phyloP scores from a whole-genome alignment of 441 rosid species.

The Bocquillonia castaneifolia region DNA sequence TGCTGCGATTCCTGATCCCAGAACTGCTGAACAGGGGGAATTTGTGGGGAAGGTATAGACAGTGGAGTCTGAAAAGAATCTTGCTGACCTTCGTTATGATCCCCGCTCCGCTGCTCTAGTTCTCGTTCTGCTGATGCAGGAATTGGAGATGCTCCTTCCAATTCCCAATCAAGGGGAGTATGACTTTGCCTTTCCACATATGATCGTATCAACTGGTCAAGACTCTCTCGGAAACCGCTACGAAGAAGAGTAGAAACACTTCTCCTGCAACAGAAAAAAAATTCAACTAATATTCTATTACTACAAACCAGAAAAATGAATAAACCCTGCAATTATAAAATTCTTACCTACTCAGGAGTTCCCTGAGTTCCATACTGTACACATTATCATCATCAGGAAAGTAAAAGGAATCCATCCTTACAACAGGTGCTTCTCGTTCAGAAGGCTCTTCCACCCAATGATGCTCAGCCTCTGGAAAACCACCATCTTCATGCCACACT shows the following conservation, averaged over 20 bases:
- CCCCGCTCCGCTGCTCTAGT: constrained; percentile 46
- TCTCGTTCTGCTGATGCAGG: constrained; percentile 42
- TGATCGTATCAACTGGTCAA: constrained; percentile 76
- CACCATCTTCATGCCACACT: constrained; percentile 36
- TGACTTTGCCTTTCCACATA: constrained; percentile 82
- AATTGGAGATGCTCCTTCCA: constrained; percentile 45
- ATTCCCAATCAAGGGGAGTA: constrained; percentile 58
- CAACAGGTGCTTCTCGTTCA: constrained; percentile 39
- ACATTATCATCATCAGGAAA: constrained; percentile 57
- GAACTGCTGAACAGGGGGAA: constrained; percentile 43
- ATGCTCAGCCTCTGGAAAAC: constrained; percentile 47
- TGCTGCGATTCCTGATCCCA: constrained; percentile 62
- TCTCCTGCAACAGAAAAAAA: constrained; percentile 55
- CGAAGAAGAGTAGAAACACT: constrained; percentile 87
- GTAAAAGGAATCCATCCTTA: constrained; percentile 48
- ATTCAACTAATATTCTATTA: constrained; percentile 12
- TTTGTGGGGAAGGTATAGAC: constrained; percentile 43
- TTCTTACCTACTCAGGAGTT: constrained; percentile 68
- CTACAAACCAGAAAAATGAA: constrained; percentile 9
- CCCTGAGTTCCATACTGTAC: constrained; percentile 64
- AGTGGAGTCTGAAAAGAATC: constrained; percentile 38
- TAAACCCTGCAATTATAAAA: constrained; percentile 5
- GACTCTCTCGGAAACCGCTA: constrained; percentile 85
- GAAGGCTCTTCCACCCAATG: constrained; percentile 56
- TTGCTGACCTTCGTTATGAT: constrained; percentile 43